Conservation (phyloP, 768 basidiomycete genomes). For the Lactifluus hygrophoroides region DNA sequence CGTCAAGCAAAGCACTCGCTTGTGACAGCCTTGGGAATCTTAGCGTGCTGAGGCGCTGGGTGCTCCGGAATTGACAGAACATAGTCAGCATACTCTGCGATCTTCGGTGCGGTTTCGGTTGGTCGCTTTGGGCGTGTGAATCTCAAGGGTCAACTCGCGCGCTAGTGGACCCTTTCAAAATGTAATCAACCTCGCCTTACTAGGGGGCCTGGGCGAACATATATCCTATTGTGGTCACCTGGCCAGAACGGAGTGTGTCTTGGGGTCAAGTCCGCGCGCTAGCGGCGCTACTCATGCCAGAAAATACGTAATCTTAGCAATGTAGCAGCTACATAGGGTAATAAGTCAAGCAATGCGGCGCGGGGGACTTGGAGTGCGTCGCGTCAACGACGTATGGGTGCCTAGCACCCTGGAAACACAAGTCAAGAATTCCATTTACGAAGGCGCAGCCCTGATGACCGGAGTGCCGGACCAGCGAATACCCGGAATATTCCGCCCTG, state of each 20-base stretch:
- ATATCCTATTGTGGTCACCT: not conserved
- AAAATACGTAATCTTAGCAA: not conserved
- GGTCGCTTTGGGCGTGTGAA: constrained; percentile 1
- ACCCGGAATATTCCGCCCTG: not conserved
- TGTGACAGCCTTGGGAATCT: not conserved
- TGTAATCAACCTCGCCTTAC: not conserved
- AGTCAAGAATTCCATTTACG: too few species aligned
- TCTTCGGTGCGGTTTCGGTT: not conserved
- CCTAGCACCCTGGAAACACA: not conserved
- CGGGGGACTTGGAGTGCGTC: not conserved
- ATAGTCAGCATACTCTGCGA: not conserved
- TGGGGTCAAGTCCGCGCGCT: not conserved
- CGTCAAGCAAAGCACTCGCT: not conserved
- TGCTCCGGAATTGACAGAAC: not conserved
- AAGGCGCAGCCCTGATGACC: constrained; percentile 1
- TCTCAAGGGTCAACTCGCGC: not conserved
- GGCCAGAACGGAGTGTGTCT: not conserved
- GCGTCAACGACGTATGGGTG: not conserved
- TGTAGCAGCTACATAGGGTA: not conserved
- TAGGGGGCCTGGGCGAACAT: not conserved
- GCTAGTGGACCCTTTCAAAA: not conserved
- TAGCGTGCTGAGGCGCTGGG: not conserved
- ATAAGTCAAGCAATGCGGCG: not conserved
- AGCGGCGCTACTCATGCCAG: not conserved
- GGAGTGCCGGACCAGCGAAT: not conserved